Evolutionary conservation across 176 grass and related monocot species (phyloP).

Genomic region (Aegilops umbellulata): DNA sequence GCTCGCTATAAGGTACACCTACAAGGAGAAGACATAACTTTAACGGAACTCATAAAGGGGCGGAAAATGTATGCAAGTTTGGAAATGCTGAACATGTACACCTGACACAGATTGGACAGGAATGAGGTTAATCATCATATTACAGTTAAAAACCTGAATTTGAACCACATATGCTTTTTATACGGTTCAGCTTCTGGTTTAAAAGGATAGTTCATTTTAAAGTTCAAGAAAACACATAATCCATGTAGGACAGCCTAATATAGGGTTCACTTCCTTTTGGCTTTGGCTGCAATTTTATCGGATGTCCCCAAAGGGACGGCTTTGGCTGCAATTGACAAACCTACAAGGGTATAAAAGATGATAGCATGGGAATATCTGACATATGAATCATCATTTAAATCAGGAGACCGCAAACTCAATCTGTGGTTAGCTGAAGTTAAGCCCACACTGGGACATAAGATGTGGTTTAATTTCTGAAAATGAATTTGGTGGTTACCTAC

Average conservation of each 20-base stretch:
- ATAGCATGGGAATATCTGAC: neutral
- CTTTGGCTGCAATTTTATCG: neutral
- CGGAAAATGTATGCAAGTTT: neutral
- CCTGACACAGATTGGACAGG: neutral
- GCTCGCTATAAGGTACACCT: conserved; percentile 82
- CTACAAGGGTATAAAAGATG: neutral
- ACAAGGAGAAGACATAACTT: conserved; percentile 37
- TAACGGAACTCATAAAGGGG: conserved; percentile 7
- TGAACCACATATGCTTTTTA: neutral
- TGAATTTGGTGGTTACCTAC: neutral
- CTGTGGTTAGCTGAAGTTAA: neutral
- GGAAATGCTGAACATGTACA: neutral
- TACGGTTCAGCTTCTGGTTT: neutral
- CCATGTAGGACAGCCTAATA: neutral
- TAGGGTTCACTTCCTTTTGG: neutral
- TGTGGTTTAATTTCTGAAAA: neutral
- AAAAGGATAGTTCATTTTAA: neutral
- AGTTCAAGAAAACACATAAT: neutral
- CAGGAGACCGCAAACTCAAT: neutral
- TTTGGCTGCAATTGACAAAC: neutral
- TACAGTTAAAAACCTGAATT: neutral
- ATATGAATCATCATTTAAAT: neutral
- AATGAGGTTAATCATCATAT: neutral
- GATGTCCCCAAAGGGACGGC: neutral
- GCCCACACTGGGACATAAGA: neutral